Base-by-base conservation (phyloP, 2,329 filamentous ascomycete genomes). In the Diplodia intermedia region DNA sequence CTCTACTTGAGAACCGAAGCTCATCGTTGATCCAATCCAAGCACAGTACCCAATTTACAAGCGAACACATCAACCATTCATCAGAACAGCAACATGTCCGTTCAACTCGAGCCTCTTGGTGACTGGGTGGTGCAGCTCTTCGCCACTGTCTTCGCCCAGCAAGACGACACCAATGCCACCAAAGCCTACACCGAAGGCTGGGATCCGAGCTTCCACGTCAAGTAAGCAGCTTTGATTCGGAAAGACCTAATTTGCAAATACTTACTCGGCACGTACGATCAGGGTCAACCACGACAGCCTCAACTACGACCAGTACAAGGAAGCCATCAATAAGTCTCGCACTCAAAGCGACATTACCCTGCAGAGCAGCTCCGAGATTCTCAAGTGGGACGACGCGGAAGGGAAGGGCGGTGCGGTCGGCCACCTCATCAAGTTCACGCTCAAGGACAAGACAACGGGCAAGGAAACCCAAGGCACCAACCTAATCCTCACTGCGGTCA, bases 281-380 rank as follows among this genome's bases (percentile, higher is more conserved):
- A 66, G 69, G 33, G 50, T 70, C 67, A 69, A 69, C 56, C 69
- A 69, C 29, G 61, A 65, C 33, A 47, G 66, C 18, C 67, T 56
- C 54, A 69, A 33, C 15, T 70, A 62, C 56, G 69, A 70, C 8
- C 67, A 52, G 23, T 69, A 66, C 54, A 70, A 66, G 53, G 40
- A 36, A 9, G 61, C 47, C 12, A 15, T 66, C 33, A 18, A 29
- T 3, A 23, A 56, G 8, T 47, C 54, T 29, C 69, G 66, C 7
- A n/a, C 14, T 26, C n/a, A 54, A n/a, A 40, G 14, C 38, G 61
- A 23, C 2, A n/a, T 57, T 2, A 62, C n/a, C 36, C 49, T 52
- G 31, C 61, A 67, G 23, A 56, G 23, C 50, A 62, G 23, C 55
- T 29, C 40, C 6, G 49, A 65, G 18, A n/a, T 69, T 9, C 29